phyloP scores from a whole-genome alignment of 1,139 yeast species.

The Hansenula lynferdii region DNA sequence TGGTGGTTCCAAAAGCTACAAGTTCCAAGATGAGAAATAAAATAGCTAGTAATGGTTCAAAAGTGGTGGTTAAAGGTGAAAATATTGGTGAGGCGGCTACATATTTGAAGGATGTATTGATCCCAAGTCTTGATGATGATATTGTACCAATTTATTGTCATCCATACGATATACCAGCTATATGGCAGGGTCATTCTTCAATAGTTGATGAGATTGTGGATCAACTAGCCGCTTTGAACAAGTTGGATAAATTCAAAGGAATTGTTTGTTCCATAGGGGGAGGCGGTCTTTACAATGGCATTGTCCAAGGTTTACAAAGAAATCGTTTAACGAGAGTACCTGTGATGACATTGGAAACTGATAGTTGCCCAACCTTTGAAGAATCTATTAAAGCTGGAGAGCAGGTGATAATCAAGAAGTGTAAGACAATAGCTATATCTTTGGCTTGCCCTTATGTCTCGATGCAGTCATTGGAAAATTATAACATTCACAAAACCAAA shows the following conservation, averaged over 20 bases:
- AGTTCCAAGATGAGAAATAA: constrained; percentile 35
- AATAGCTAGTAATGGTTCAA: constrained; percentile 45
- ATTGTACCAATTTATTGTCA: constrained; percentile 55
- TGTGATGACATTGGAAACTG: constrained; percentile 53
- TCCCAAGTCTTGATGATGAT: constrained; percentile 26
- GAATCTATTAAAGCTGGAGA: constrained; percentile 42
- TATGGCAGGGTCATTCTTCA: constrained; percentile 68
- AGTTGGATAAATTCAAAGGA: constrained; percentile 40
- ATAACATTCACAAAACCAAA: constrained; percentile 33
- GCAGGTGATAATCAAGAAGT: constrained; percentile 38
- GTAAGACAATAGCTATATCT: constrained; percentile 54
- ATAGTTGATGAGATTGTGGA: constrained; percentile 52
- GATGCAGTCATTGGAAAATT: constrained; percentile 38
- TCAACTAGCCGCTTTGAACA: constrained; percentile 31
- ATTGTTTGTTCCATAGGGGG: constrained; percentile 71
- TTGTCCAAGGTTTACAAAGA: constrained; percentile 48
- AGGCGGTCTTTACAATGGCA: constrained; percentile 67
- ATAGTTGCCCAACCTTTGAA: constrained; percentile 53
- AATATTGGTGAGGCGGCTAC: constrained; percentile 67
- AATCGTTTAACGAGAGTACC: constrained; percentile 37
- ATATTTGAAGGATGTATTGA: constrained; percentile 36
- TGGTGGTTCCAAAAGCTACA: constrained; percentile 55
- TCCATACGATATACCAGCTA: constrained; percentile 57
- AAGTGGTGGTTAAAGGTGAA: constrained; percentile 48
- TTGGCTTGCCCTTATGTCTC: constrained; percentile 58